phyloP scores from a whole-genome alignment of 2,329 filamentous ascomycete species.

The Fusarium circinatum region DNA sequence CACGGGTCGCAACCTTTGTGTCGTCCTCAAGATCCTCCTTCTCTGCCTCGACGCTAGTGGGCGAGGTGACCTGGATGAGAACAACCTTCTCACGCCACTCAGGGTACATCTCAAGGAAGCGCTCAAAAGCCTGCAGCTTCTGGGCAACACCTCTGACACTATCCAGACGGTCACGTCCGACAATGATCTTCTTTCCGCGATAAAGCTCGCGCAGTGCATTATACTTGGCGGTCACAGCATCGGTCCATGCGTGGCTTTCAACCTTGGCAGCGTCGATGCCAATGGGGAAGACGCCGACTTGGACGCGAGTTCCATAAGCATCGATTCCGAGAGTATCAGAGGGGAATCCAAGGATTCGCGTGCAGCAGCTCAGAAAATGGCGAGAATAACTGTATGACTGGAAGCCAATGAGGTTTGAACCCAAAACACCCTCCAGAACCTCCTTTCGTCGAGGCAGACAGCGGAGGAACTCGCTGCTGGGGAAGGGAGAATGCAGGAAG shows the following conservation, averaged over 20 bases:
- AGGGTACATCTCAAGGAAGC: conserved; percentile 89
- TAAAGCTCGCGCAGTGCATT: conserved; percentile 79
- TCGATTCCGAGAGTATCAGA: conserved; percentile 88
- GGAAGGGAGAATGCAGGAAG: conserved; percentile 93
- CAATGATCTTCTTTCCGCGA: conserved; percentile 91
- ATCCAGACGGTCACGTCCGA: conserved; percentile 92
- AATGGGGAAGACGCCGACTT: conserved; percentile 93
- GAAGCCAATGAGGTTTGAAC: conserved; percentile 93
- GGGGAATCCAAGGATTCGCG: conserved; percentile 88
- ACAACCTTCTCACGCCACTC: conserved; percentile 94
- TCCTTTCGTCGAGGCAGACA: conserved; percentile 91
- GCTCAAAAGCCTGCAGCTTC: conserved; percentile 93
- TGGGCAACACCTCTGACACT: conserved; percentile 94
- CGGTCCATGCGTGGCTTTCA: conserved; percentile 77
- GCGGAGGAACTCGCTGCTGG: conserved; percentile 93
- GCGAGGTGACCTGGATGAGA: conserved; percentile 93
- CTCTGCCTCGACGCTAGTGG: conserved; percentile 81
- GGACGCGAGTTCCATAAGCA: conserved; percentile 87
- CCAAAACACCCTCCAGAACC: conserved; percentile 87
- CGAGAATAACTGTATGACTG: conserved; percentile 95
- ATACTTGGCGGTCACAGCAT: conserved; percentile 77
- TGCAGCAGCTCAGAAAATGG: conserved; percentile 95
- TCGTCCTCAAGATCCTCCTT: conserved; percentile 73
- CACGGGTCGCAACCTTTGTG: conserved; percentile 85
- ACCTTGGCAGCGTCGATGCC: conserved; percentile 90